Conservation (phyloP, 2,329 filamentous ascomycete species). For the Claviceps sp. region DNA sequence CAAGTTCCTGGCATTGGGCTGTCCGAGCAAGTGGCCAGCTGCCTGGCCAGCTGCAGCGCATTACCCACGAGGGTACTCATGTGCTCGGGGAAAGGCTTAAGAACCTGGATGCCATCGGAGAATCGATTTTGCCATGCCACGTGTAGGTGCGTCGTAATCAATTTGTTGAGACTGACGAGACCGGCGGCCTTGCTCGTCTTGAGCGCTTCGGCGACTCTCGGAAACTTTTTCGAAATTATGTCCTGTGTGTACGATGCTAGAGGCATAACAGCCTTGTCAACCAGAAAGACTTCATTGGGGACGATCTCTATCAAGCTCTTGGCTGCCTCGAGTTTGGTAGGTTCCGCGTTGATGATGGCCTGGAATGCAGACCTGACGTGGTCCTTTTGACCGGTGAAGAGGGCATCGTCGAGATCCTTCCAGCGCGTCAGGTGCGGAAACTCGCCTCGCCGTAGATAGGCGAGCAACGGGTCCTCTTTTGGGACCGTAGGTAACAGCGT, state of each 20-base stretch:
- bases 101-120: conserved; percentile 59
- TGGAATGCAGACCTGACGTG: conserved; percentile 52
- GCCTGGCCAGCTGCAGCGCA: conserved; percentile 57
- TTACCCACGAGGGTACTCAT: conserved; percentile 60
- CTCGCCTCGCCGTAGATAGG: conserved; percentile 60
- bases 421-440: conserved; percentile 64
- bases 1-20: conserved; percentile 65
- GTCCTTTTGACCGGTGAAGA: conserved; percentile 58
- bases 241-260: conserved; percentile 66
- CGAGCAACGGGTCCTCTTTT: conserved; percentile 57
- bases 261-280: conserved; percentile 50
- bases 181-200: conserved; percentile 43
- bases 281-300: conserved; percentile 43
- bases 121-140: conserved; percentile 72
- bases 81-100: conserved; percentile 66
- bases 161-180: conserved; percentile 50
- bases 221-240: conserved; percentile 52
- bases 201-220: conserved; percentile 50
- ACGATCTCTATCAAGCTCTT: conserved; percentile 52
- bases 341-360: conserved; percentile 35
- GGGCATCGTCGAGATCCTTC: conserved; percentile 53
- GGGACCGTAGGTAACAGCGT: conserved; percentile 74
- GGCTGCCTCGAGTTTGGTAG: conserved; percentile 38
- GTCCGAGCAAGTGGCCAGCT: conserved; percentile 61
- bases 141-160: conserved; percentile 80